These are phyloP conservation scores for Parathielavia appendiculata DNA, from an alignment of 495 filamentous ascomycete genomes.

Conservation along the genomic window DNA sequence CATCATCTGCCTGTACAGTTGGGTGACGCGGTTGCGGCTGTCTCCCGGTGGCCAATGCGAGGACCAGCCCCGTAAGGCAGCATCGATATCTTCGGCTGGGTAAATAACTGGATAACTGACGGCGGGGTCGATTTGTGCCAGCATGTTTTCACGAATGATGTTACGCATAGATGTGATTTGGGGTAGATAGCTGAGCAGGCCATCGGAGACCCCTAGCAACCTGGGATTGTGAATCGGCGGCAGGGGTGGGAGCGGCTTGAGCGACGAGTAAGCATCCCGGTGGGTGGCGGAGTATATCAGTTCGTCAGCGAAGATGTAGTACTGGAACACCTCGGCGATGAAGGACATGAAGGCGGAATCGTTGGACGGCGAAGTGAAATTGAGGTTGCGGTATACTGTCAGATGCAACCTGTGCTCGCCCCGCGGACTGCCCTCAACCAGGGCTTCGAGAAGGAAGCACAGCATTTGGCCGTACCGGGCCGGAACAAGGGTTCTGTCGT, in stretches of 20 bases:
- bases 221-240: constrained; percentile 72
- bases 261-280: constrained; percentile 45
- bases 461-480: constrained; percentile 71
- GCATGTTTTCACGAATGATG: constrained; percentile 62
- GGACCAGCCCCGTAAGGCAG: constrained; percentile 68
- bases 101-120: constrained; percentile 72
- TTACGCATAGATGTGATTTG: constrained; percentile 76
- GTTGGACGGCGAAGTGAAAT: constrained; percentile 54
- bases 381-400: constrained; percentile 65
- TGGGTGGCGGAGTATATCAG: constrained; percentile 63
- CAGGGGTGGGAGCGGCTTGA: constrained; percentile 59
- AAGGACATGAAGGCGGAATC: constrained; percentile 68
- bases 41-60: constrained; percentile 66
- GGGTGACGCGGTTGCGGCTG: constrained; percentile 66
- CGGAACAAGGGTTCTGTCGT: constrained; percentile 50
- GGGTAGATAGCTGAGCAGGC: constrained; percentile 73
- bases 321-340: constrained; percentile 89
- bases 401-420: constrained; percentile 82
- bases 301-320: constrained; percentile 78
- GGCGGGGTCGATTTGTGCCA: constrained; percentile 57
- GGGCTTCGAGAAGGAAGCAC: constrained; percentile 73
- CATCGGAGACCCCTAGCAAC: constrained; percentile 81
- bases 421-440: constrained; percentile 68
- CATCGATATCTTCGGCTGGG: constrained; percentile 72
- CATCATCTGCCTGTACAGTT: constrained; percentile 83